A percentile compares a stretch with the other conserved stretches of the same genome.
Conservation (phyloP, 2,329 filamentous ascomycete genomes). For the Colletotrichum sp. region DNA sequence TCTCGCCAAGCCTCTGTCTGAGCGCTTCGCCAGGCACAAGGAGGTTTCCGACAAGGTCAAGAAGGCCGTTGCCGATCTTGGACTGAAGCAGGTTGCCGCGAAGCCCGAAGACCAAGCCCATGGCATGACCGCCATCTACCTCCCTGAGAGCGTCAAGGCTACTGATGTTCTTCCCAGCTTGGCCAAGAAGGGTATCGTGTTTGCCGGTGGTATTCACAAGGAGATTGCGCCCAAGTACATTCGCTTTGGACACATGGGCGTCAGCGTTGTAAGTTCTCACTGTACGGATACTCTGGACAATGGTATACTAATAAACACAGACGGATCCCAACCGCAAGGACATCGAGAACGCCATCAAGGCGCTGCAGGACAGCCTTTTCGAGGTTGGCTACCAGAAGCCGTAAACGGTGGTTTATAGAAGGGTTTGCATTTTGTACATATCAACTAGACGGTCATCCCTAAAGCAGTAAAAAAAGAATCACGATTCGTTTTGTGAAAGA, state of each 20-base stretch:
- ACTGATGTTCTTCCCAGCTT: conserved; percentile 86
- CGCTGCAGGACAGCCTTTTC: conserved; percentile 74
- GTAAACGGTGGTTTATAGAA: conserved; percentile 25
- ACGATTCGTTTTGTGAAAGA: neutral
- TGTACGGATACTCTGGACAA: neutral
- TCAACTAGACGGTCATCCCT: neutral
- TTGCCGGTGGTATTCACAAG: conserved; percentile 95
- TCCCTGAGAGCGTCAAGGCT: conserved; percentile 82
- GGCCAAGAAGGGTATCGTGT: conserved; percentile 86
- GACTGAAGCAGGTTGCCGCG: conserved; percentile 83
- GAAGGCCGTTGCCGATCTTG: conserved; percentile 78
- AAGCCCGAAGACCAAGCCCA: conserved; percentile 93
- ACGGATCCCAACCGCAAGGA: conserved; percentile 81
- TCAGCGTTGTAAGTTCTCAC: conserved; percentile 71
- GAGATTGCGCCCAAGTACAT: conserved; percentile 94
- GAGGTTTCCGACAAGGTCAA: conserved; percentile 86
- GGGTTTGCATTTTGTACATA: neutral
- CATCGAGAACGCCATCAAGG: conserved; percentile 82
- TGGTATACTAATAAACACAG: conserved; percentile 37
- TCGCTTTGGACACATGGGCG: conserved; percentile 97
- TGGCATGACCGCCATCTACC: conserved; percentile 97
- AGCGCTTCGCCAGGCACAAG: conserved; percentile 84
- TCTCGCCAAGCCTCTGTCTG: conserved; percentile 76
- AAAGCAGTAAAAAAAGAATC: neutral
- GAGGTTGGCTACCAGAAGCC: conserved; percentile 73